Evolutionary conservation across 2,329 filamentous ascomycete species (phyloP), one percentile per base, ranked within the genome.

Genomic region (Ceratocystiopsis brevicomis): DNA sequence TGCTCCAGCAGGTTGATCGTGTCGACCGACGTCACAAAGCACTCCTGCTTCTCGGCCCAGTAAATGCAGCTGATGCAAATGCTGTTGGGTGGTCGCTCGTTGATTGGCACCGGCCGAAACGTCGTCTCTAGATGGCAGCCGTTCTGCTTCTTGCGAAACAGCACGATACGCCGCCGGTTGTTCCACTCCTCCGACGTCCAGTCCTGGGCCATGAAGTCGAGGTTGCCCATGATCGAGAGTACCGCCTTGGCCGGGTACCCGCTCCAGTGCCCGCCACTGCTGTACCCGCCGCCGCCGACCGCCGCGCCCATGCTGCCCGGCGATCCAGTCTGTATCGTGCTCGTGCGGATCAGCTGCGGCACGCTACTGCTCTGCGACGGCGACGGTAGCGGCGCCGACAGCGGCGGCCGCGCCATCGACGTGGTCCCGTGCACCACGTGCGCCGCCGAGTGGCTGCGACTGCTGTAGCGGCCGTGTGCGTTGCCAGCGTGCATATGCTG

Each of bases 11-110:
- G 69, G 53, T 81, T 82, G 53, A 98, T 96, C 2, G 88, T 95
- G 60, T 98, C 90, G 16, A 98, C 90, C 42, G 87, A 95, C 3
- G 90, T 96, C 43, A 96, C 86, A 58, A 78, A 96, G 60, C 81
- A 94, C 54, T 93, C 83, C 40, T 77, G 67, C 62, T 86, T 92
- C 61, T 93, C 86, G 46, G 80, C 80, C 90, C 90, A 98, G 68
- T 78, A 87, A 55, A 98, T 98, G 66, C 90, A 98, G 61, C 87
- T 95, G 57, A 98, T 84, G 62, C 86, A 94, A 47, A 92, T 88
- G 61, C 81, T 86, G 62, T 88, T 82, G 3, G 78, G 75, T 1
- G 79, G 74, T 18, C 86, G 76, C 48, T 94, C 82, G 53, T 85
- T 82, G 14, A 76, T 75, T 15, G 81, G 69, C 39, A 95, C 78